Conservation (phyloP, 306 rosid species). For the Quercus gilva region DNA sequence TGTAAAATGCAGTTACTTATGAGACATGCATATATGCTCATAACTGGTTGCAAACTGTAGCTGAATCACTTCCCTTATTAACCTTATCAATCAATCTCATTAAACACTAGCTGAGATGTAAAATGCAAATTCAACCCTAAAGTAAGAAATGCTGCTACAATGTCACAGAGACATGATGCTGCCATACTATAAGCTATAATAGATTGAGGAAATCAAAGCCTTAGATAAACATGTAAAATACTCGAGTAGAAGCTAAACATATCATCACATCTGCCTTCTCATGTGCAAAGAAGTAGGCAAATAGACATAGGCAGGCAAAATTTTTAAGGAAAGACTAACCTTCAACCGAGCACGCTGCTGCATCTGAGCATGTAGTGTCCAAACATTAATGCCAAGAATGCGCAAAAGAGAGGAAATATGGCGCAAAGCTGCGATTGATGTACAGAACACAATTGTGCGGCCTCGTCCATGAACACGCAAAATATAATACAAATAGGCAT, state of each 20-base stretch:
- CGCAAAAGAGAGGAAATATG: constrained; percentile 80
- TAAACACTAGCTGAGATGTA: not conserved
- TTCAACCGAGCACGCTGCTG: constrained; percentile 90
- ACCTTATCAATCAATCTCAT: not conserved
- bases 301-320: not conserved
- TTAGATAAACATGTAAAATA: not conserved
- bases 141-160: not conserved
- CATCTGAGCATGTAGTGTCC: constrained; percentile 92
- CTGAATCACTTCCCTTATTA: not conserved
- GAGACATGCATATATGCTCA: not conserved
- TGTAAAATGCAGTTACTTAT: not conserved
- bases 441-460: constrained; percentile 86
- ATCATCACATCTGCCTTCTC: not conserved
- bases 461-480: constrained; percentile 87
- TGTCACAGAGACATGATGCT: not conserved
- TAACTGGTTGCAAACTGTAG: not conserved
- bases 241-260: not conserved
- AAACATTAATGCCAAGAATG: constrained; percentile 65
- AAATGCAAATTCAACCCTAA: not conserved
- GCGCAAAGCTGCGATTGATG: constrained; percentile 86
- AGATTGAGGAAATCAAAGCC: not conserved
- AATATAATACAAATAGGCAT: constrained; percentile 86
- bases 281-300: constrained; percentile 11
- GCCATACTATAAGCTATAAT: not conserved
- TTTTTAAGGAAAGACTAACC: constrained; percentile 39